Evolutionary conservation across 179 eudicot genomes (phyloP).

Genomic region (Nepenthes alata): DNA sequence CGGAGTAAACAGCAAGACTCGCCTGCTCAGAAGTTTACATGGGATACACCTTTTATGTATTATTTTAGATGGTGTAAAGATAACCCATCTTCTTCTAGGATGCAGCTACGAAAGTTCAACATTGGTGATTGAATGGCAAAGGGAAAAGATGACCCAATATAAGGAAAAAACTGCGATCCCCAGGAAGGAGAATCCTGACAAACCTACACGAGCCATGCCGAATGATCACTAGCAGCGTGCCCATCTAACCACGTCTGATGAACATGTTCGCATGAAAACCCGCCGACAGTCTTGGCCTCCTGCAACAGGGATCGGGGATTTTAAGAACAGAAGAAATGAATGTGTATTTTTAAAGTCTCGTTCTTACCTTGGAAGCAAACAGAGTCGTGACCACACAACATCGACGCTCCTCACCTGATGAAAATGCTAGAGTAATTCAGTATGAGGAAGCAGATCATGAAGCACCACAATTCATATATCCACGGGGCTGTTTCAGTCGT

Average conservation of each 20-base stretch:
- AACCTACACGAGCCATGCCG: constrained; percentile 49
- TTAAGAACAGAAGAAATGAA: neutral
- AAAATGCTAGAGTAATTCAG: constrained; percentile 8
- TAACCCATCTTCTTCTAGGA: no score
- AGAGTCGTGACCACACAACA: constrained; percentile 50
- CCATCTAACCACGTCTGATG: constrained; percentile 82
- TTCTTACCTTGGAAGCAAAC: constrained; percentile 54
- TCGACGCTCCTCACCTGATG: constrained; percentile 47
- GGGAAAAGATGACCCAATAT: no score
- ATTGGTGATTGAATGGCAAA: no score
- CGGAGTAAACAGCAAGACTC: no score
- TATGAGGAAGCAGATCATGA: neutral
- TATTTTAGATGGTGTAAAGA: no score
- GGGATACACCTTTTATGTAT: no score
- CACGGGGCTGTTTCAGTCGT: no score
- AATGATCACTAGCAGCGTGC: constrained; percentile 20
- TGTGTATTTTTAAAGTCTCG: constrained; percentile 4
- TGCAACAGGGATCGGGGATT: constrained; percentile 11
- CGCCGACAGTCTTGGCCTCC: constrained; percentile 39
- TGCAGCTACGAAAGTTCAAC: no score
- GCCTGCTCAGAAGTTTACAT: no score
- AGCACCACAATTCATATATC: no score
- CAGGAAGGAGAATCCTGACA: no score
- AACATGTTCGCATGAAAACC: constrained; percentile 65
- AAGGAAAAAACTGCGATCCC: no score